phyloP scores from a whole-genome alignment of 495 filamentous ascomycete species.

The Jackrogersella minutella region DNA sequence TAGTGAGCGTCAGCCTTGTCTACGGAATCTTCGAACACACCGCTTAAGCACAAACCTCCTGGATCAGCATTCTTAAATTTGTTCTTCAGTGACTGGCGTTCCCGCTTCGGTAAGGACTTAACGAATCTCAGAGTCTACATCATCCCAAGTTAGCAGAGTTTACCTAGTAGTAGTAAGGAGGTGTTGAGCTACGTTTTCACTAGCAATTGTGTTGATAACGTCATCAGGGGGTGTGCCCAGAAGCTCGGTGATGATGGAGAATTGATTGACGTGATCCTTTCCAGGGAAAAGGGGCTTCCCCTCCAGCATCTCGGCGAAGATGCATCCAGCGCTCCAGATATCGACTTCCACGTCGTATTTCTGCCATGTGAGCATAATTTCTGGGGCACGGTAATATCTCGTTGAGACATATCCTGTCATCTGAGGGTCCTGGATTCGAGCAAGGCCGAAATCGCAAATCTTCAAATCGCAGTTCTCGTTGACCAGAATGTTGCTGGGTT shows the following conservation, averaged over 20 bases:
- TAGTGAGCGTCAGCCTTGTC: conserved; percentile 46
- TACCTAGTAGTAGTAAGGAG: neutral
- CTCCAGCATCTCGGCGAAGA: conserved; percentile 99
- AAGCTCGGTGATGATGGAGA: conserved; percentile 98
- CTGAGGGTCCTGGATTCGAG: conserved; percentile 98
- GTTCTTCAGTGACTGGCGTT: conserved; percentile 85
- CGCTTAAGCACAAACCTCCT: conserved; percentile 66
- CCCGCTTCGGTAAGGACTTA: conserved; percentile 95
- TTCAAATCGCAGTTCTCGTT: conserved; percentile 99
- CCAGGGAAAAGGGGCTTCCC: conserved; percentile 98
- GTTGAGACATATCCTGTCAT: conserved; percentile 99
- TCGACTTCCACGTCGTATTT: conserved; percentile 99
- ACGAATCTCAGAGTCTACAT: conserved; percentile 91
- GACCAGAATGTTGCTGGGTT: conserved; percentile 98
- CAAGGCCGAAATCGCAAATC: conserved; percentile 98
- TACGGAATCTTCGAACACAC: neutral
- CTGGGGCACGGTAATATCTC: conserved; percentile 96
- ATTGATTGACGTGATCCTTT: conserved; percentile 99
- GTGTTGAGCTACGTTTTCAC: conserved; percentile 80
- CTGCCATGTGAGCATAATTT: conserved; percentile 99
- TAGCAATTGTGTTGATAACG: conserved; percentile 98
- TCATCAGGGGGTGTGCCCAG: conserved; percentile 98
- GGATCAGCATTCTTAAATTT: conserved; percentile 97
- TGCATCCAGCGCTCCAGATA: conserved; percentile 99
- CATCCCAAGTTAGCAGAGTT: conserved; percentile 15